Conservation (phyloP, 495 filamentous ascomycete genomes). For the Viridothelium virens region DNA sequence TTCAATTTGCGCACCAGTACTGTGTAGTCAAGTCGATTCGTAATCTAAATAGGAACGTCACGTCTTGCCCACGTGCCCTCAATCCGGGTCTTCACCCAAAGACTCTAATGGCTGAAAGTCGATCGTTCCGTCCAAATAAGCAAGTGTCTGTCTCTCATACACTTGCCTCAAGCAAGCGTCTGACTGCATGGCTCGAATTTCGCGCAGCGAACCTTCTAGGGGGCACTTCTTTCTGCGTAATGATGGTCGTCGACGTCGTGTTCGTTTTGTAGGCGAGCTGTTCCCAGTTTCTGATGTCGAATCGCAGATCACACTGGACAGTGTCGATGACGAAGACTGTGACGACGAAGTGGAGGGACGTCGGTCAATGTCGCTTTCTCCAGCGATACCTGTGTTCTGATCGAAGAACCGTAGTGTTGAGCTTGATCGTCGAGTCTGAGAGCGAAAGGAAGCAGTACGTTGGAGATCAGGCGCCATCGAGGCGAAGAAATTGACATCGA, state of each 20-base stretch:
- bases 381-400: not conserved
- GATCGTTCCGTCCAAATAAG: conserved; percentile 29
- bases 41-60: too few species aligned
- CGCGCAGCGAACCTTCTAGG: conserved; percentile 26
- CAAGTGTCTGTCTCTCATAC: conserved; percentile 31
- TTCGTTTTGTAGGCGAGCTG: not conserved
- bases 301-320: not conserved
- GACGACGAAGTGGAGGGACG: conserved; percentile 1
- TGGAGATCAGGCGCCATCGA: conserved; percentile 1
- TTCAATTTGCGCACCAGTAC: too few species aligned
- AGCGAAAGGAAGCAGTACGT: conserved; percentile 5
- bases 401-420: not conserved
- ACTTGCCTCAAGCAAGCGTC: conserved; percentile 30
- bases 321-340: not conserved
- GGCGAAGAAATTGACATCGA: conserved; percentile 3
- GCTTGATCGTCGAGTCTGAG: not conserved
- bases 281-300: not conserved
- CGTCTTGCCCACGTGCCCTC: not conserved
- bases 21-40: too few species aligned
- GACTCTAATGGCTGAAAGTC: conserved; percentile 5
- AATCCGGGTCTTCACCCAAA: conserved; percentile 10
- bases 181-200: conserved; percentile 30
- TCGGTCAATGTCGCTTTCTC: not conserved
- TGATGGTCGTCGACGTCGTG: conserved; percentile 7
- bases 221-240: conserved; percentile 29